Evolutionary conservation across 352 stramenopile species (phyloP), one percentile per base, ranked within the genome.

Genomic region (Pythium grandisporangium): DNA sequence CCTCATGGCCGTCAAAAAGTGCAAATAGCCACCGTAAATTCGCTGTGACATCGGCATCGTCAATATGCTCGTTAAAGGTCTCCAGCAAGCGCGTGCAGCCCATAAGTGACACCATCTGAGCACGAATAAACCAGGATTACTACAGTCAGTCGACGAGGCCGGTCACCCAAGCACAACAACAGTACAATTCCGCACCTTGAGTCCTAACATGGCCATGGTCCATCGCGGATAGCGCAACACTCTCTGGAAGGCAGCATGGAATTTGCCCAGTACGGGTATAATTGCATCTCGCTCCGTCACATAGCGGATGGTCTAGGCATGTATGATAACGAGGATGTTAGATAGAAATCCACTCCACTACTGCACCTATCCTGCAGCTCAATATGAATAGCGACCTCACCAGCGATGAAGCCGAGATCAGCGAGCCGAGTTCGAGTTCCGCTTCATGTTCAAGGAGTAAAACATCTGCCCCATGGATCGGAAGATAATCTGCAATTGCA

Each of bases 51-150:
- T 71, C 55, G 5, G 53, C 34, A 8, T 46, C 26, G 0, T 50
- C 21, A 2, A 81, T 55, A 30, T 70, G 45, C 0, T 79, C 59
- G 0, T 61, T 52, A 38, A 90, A 90, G 5, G 71, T 74, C 51
- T 90, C 76, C 11, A 87, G 48, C 16, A 80, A 48, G 33, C 73
- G 69, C 5, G 69, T 87, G 2, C 44, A 61, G 0, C 70, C 76
- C 70, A 84, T 87, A 6, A 85, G 38, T 10, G 73, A 69, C n/a
- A 87, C 73, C 32, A 68, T 57, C 60, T n/a, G n/a, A n/a, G n/a
- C n/a, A n/a, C n/a, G n/a, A n/a, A n/a, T n/a, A n/a, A n/a, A n/a
- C n/a, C n/a, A n/a, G n/a, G n/a, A n/a, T n/a, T n/a, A n/a, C n/a
- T n/a, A n/a, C n/a, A n/a, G n/a, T n/a, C n/a, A n/a, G n/a, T n/a